phyloP scores from a whole-genome alignment of 257 asterid genomes.

The Osmanthus fragrans region DNA sequence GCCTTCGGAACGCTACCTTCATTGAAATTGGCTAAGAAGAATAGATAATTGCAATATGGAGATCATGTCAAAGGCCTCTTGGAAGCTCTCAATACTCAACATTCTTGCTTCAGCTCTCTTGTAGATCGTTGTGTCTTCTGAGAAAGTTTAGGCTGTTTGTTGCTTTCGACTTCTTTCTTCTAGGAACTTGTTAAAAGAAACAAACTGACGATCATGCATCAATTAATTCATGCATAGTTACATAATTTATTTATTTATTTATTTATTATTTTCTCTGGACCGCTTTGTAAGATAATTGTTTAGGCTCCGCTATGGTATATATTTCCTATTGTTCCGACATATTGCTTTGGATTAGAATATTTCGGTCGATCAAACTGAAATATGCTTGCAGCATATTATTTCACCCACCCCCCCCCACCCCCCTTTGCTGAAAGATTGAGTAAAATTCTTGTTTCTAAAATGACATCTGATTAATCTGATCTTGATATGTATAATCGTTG shows the following conservation, averaged over 20 bases:
- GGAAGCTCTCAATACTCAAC: slow-evolving; percentile 6
- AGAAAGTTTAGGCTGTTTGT: slow-evolving; percentile 15
- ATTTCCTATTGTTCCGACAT: background rate
- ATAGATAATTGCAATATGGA: slow-evolving; percentile 29
- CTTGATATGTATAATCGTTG: background rate
- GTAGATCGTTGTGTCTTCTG: slow-evolving; percentile 23
- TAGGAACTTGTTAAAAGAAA: background rate
- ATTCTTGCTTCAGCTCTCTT: slow-evolving; percentile 14
- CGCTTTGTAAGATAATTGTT: background rate
- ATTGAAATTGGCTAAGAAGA: slow-evolving; percentile 45
- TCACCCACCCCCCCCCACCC: no score
- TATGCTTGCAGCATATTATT: background rate
- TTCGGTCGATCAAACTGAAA: background rate
- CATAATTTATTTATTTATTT: background rate
- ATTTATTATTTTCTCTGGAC: background rate
- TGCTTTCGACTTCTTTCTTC: background rate
- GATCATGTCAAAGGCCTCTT: background rate
- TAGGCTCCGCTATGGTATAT: background rate
- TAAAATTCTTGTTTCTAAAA: background rate
- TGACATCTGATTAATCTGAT: background rate
- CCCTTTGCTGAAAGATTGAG: background rate
- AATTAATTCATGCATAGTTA: background rate
- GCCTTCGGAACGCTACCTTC: slow-evolving; percentile 83
- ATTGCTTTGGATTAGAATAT: background rate
- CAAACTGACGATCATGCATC: slow-evolving; percentile 2